Base-by-base conservation (phyloP, 2,329 filamentous ascomycete species). In the Trichoderma brevicompactum region DNA sequence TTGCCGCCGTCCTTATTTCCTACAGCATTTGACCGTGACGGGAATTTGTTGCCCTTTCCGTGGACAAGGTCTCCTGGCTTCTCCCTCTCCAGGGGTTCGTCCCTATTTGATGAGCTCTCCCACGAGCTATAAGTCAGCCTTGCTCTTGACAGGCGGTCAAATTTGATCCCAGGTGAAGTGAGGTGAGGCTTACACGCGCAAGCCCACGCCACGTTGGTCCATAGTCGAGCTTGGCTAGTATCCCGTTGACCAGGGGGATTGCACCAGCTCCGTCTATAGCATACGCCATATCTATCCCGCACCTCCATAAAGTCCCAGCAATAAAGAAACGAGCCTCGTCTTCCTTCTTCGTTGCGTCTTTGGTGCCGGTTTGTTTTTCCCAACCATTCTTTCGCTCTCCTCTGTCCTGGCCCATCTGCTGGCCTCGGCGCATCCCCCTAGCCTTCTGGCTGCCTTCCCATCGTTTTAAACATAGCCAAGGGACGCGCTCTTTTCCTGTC, bases 121-220 rank as follows among this genome's bases (percentile, higher is more conserved):
- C 44, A 41, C 56, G 36, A 28, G 56, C 34, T 23, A 17, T 32
- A 54, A 63, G 19, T 63, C 60, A 63, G 60, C 60, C 60, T 63
- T 34, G 41, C 60, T 38, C 32, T 41, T 13, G 44, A 49, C 44
- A 62, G 28, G 59, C 60, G 60, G 60, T 63, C 60, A 63, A 44
- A 19, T 54, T 52, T 44, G 49, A n/a, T 44, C 48, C 40, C 23
- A 63, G 60, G 60, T 63, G 49, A 63, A 36, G 49, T 36, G 38
- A 63, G 60, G 60, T 63, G 60, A 63, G 60, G 41, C 60, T 63
- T 63, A 63, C 60, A 54, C 41, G 49, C 40, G 28, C 48, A 54
- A 41, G 52, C 34, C 52, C 52, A 46, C 28, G 60, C 60, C 60
- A 63, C 49, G 49, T 41, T 54, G 34, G 52, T 41, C 49, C 19